These are phyloP conservation scores for Pyrenophora seminiperda DNA, from an alignment of 2,329 filamentous ascomycete genomes.

Conservation along the genomic window DNA sequence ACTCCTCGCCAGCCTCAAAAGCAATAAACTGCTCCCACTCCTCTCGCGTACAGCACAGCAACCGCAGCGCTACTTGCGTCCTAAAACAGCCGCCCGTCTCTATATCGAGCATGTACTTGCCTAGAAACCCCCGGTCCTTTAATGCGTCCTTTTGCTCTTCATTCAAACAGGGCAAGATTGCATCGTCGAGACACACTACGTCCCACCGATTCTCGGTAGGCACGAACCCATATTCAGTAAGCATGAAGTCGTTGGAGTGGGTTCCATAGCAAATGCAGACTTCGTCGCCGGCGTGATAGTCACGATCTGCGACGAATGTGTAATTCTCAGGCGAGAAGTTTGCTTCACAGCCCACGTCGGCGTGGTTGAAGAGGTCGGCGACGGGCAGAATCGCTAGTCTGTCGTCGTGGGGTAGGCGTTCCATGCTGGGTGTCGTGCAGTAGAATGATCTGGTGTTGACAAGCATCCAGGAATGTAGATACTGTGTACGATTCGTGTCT, in stretches of 20 bases:
- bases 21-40: too few species aligned
- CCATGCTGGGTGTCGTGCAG: conserved; percentile 52
- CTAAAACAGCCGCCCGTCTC: too few species aligned
- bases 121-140: conserved; percentile 52
- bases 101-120: conserved; percentile 32
- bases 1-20: too few species aligned
- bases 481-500: conserved; percentile 51
- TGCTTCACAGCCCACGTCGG: conserved; percentile 57
- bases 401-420: conserved; percentile 53
- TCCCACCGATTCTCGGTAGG: conserved; percentile 47
- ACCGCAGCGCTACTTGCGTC: too few species aligned
- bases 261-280: conserved; percentile 71
- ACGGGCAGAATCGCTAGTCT: conserved; percentile 73
- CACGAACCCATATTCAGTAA: conserved; percentile 68
- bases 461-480: conserved; percentile 64
- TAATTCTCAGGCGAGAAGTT: conserved; percentile 59
- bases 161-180: conserved; percentile 48
- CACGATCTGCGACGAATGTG: conserved; percentile 58
- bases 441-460: conserved; percentile 66
- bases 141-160: conserved; percentile 41
- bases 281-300: conserved; percentile 65
- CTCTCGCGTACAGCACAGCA: too few species aligned
- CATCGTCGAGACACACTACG: conserved; percentile 49
- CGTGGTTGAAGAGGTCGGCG: conserved; percentile 72
- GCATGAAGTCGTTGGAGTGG: conserved; percentile 73